These are phyloP conservation scores for Collybia sp. DNA, from an alignment of 768 basidiomycete species.

Conservation along the genomic window DNA sequence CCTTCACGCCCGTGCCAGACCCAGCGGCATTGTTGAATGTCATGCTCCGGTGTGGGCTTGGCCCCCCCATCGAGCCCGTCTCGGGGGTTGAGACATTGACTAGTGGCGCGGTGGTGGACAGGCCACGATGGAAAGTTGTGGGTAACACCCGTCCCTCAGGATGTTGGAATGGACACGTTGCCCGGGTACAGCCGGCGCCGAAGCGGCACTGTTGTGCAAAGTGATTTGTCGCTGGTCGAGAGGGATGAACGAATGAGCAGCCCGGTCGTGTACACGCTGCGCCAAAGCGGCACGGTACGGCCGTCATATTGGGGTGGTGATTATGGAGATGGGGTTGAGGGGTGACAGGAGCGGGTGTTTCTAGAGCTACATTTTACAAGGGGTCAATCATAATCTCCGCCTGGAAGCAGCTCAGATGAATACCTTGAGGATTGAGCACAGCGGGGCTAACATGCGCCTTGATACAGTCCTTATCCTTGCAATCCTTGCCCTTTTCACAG, in stretches of 20 bases:
- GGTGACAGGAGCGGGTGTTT: conserved; percentile 25
- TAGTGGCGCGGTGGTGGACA: conserved; percentile 54
- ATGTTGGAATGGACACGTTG: conserved; percentile 86
- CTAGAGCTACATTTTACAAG: conserved; percentile 1
- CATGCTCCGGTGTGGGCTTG: conserved; percentile 66
- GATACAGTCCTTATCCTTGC: conserved; percentile 91
- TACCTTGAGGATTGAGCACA: conserved; percentile 62
- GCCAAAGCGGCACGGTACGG: conserved; percentile 62
- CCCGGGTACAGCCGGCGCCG: conserved; percentile 80
- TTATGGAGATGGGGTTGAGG: conserved; percentile 22
- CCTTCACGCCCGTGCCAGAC: conserved; percentile 35
- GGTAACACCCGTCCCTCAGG: conserved; percentile 84
- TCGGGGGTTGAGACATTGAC: conserved; percentile 60
- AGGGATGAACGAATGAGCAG: conserved; percentile 69
- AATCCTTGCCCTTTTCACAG: conserved; percentile 85
- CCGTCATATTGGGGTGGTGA: conserved; percentile 13
- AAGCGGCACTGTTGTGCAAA: conserved; percentile 69
- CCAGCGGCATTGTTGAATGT: conserved; percentile 55
- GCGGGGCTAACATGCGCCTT: conserved; percentile 91
- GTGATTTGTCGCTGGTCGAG: conserved; percentile 25
- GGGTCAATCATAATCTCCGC: too few species aligned
- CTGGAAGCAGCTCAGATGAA: conserved; percentile 4
- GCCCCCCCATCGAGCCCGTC: conserved; percentile 58
- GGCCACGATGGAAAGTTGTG: conserved; percentile 73
- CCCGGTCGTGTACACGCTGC: conserved; percentile 62